Evolutionary conservation across 805 yeast species (phyloP), one percentile per base, ranked within the genome.

Genomic region (Torulaspora microellipsoides): DNA sequence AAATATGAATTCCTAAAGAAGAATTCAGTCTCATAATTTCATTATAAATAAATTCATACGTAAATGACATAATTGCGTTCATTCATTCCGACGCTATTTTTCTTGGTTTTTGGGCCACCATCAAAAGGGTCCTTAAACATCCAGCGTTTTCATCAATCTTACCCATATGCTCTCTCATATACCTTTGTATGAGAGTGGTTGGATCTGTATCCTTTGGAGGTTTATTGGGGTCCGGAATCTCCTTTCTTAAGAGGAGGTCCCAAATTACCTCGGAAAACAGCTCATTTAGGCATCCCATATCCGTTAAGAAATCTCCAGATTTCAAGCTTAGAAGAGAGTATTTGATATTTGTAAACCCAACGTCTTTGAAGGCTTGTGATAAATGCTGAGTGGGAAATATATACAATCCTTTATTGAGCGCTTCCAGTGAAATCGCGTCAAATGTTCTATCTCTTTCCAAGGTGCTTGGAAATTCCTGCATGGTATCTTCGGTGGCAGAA

Each of bases 251-350:
- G 2, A 54, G 43, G 14, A 36, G 42, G 42, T 57, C 62, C 40
- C 49, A 56, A 34, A 45, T 44, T 38, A 52, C 34, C n/a, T 51
- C 40, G 10, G 55, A 45, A 32, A 52, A 39, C 29, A 62, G 52
- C 43, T 63, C 66, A 42, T 55, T 50, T 8, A 58, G 31, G 45
- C 53, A 55, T 2, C 66, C 66, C 60, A 63, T 58, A 9, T 58
- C 55, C 10, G 51, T 52, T 8, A 50, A 42, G 8, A 60, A 40
- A 41, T 61, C 65, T 27, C 66, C 67, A 6, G 54, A 42, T 27
- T 56, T 55, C 17, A 60, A 44, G 43, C 55, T 55, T 12, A 63
- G 23, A 4, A 55, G 48, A 1, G 65, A 43, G 27, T 56, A 52
- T 27, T 62, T 60, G 7, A 63, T 49, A 38, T 58, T 55, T 3